Evolutionary conservation across 164 flowering plant species (phyloP).

Genomic region (Buxus sempervirens): DNA sequence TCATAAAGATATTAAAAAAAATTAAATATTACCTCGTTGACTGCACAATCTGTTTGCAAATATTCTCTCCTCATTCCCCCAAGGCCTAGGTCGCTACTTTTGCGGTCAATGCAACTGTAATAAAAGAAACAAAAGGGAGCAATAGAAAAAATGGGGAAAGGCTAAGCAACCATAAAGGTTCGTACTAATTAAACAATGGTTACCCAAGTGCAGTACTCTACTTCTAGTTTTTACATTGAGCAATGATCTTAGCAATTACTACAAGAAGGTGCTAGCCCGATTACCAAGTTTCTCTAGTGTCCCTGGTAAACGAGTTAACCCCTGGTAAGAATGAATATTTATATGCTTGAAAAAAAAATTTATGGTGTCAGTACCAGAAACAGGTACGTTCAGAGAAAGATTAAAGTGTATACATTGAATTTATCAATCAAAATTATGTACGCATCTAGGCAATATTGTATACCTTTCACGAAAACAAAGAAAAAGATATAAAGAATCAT

Average conservation of each 20-base stretch:
- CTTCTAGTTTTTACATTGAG: background rate
- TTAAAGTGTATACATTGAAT: background rate
- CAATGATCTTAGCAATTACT: background rate
- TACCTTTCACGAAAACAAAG: background rate
- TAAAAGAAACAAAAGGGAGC: conserved; percentile 4
- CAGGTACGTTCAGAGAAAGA: background rate
- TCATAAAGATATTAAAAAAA: no score
- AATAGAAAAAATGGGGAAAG: background rate
- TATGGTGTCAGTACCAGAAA: background rate
- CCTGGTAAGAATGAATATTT: no score
- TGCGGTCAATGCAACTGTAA: conserved; percentile 88
- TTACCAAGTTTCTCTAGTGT: no score
- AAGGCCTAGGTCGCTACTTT: conserved; percentile 92
- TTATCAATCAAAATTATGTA: background rate
- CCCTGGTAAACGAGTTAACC: no score
- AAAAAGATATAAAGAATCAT: background rate
- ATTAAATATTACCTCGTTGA: conserved; percentile 57
- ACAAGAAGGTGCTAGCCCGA: no score
- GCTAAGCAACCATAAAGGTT: background rate
- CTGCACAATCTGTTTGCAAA: conserved; percentile 91
- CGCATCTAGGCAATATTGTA: background rate
- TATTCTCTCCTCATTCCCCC: conserved; percentile 88
- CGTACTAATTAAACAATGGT: background rate
- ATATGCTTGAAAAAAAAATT: no score
- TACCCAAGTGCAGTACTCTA: background rate